phyloP scores from a whole-genome alignment of 352 stramenopile species.

The Phytophthora niederhauseri region DNA sequence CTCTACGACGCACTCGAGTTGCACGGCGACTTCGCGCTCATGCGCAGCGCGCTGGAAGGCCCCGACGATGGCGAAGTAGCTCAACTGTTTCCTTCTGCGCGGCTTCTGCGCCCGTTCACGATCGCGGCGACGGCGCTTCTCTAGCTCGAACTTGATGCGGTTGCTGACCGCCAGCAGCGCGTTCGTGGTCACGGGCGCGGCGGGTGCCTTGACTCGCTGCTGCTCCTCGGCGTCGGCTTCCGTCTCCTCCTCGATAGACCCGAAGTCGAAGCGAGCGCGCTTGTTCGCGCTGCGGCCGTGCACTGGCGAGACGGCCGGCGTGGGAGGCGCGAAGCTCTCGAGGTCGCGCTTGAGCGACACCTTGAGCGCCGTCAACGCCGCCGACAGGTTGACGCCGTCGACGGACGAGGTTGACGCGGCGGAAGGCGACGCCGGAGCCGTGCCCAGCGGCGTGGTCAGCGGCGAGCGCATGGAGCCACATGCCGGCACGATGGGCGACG shows the following conservation, averaged over 20 bases:
- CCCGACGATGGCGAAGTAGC: conserved; percentile 80
- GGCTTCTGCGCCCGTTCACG: conserved; percentile 52
- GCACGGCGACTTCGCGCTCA: conserved; percentile 59
- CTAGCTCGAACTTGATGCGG: conserved; percentile 76
- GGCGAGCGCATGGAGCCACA: conserved; percentile 23
- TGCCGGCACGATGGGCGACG: conserved; percentile 20
- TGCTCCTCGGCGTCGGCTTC: conserved; percentile 35
- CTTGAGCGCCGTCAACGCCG: conserved; percentile 69
- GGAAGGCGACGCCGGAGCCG: conserved; percentile 22
- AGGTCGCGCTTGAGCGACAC: conserved; percentile 79
- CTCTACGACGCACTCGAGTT: conserved; percentile 45
- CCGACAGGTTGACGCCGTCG: conserved; percentile 58
- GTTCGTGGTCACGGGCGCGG: conserved; percentile 44
- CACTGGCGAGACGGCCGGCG: conserved; percentile 67
- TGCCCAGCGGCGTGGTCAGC: conserved; percentile 10
- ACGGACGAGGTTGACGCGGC: conserved; percentile 12
- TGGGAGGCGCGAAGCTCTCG: conserved; percentile 73
- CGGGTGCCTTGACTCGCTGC: conserved; percentile 21
- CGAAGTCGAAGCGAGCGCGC: conserved; percentile 68
- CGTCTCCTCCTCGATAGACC: conserved; percentile 27
- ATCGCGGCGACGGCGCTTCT: conserved; percentile 57
- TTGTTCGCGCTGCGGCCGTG: conserved; percentile 54
- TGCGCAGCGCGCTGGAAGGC: conserved; percentile 80
- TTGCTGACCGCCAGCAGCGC: conserved; percentile 76
- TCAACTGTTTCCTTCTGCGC: conserved; percentile 72